Evolutionary conservation across 2,329 filamentous ascomycete species (phyloP).

Genomic region (Xylariales sp.): DNA sequence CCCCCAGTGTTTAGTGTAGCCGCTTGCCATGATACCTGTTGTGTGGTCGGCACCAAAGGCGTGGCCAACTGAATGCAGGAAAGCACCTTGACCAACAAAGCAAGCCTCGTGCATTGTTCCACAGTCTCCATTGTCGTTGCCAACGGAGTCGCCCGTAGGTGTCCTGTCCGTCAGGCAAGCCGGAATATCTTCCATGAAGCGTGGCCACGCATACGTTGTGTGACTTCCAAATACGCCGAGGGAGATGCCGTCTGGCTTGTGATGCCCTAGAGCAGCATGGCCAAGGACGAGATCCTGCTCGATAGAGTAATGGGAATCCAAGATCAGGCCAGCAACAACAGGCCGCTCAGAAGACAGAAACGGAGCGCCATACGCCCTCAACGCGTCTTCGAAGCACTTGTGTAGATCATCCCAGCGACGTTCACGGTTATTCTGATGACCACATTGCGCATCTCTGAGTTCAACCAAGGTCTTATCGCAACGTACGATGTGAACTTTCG

Average conservation of each 20-base stretch:
- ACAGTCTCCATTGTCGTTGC: slow-evolving; percentile 38
- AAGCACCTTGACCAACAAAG: slow-evolving; percentile 37
- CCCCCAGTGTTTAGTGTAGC: slow-evolving; percentile 37
- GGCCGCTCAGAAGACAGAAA: slow-evolving; percentile 39
- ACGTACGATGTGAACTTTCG: slow-evolving; percentile 66
- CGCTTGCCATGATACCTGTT: slow-evolving; percentile 57
- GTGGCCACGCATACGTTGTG: slow-evolving; percentile 64
- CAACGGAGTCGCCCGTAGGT: slow-evolving; percentile 31
- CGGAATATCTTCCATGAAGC: slow-evolving; percentile 61
- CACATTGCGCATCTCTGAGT: slow-evolving; percentile 57
- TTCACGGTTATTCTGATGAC: slow-evolving; percentile 57
- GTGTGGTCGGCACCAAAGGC: slow-evolving; percentile 66
- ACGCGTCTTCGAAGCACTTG: slow-evolving; percentile 28
- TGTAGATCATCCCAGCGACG: slow-evolving; percentile 52
- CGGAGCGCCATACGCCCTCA: slow-evolving; percentile 40
- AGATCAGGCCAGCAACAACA: slow-evolving; percentile 65
- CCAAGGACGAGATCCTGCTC: slow-evolving; percentile 54
- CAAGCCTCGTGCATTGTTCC: slow-evolving; percentile 39
- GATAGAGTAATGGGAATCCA: slow-evolving; percentile 65
- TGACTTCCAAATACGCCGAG: slow-evolving; percentile 70
- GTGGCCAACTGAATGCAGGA: slow-evolving; percentile 65
- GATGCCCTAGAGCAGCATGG: slow-evolving; percentile 58
- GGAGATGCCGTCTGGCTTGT: slow-evolving; percentile 51
- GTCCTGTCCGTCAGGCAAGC: slow-evolving; percentile 40
- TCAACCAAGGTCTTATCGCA: slow-evolving; percentile 62